Conservation (phyloP, 2,329 filamentous ascomycete species). For the Tolypocladium sp. region DNA sequence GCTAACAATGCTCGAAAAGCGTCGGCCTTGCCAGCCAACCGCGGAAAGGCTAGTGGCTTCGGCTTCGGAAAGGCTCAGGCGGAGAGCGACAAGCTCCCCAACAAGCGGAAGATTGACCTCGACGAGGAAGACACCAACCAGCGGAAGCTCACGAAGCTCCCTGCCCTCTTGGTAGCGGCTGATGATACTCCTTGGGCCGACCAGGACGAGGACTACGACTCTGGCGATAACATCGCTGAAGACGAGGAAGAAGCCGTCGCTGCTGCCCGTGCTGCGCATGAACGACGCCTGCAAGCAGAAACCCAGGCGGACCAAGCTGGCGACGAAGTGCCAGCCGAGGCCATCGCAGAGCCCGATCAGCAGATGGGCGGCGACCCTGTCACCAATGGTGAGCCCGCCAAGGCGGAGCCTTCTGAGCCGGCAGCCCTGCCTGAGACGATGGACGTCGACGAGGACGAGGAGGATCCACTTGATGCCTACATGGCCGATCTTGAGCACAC, state of each 20-base stretch:
- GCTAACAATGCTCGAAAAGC: slow-evolving; percentile 22
- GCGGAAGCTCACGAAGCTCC: slow-evolving; percentile 85
- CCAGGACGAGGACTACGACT: slow-evolving; percentile 61
- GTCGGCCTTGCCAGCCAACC: slow-evolving; percentile 55
- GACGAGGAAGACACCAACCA: slow-evolving; percentile 81
- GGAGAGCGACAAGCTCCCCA: slow-evolving; percentile 56
- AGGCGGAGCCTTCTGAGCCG: slow-evolving; percentile 1
- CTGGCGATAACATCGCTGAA: slow-evolving; percentile 65
- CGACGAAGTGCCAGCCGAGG: slow-evolving; percentile 14
- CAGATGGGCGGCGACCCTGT: slow-evolving; percentile 12
- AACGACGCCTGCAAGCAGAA: slow-evolving; percentile 57
- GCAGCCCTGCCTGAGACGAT: slow-evolving; percentile 33
- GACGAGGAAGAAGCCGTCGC: slow-evolving; percentile 84
- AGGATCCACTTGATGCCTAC: slow-evolving; percentile 93
- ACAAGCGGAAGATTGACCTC: slow-evolving; percentile 71
- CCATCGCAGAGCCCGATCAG: slow-evolving; percentile 14
- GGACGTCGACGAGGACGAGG: slow-evolving; percentile 55
- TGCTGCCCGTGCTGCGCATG: slow-evolving; percentile 74
- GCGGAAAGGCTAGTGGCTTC: slow-evolving; percentile 72
- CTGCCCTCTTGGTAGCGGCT: slow-evolving; percentile 60
- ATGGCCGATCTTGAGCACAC: slow-evolving; percentile 65
- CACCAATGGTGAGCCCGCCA: slow-evolving; percentile 5
- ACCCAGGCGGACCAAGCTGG: slow-evolving; percentile 38
- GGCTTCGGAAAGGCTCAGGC: slow-evolving; percentile 62
- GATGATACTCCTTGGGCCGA: slow-evolving; percentile 52